phyloP scores from a whole-genome alignment of 2,329 filamentous ascomycete genomes.

The Beauveria australis region DNA sequence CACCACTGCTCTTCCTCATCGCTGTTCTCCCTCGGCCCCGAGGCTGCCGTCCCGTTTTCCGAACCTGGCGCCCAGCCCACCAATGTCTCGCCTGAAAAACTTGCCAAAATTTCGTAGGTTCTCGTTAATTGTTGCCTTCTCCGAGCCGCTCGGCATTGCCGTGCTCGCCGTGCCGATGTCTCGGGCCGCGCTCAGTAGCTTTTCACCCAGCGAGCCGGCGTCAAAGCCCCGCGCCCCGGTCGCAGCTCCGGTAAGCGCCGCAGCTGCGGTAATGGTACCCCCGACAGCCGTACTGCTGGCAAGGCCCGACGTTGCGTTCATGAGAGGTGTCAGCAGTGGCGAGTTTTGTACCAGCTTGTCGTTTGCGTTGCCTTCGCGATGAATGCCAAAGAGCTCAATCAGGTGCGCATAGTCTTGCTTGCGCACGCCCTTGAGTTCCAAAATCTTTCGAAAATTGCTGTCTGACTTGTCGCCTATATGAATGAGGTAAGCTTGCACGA shows the following conservation, averaged over 20 bases:
- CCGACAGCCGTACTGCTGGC: conserved; percentile 26
- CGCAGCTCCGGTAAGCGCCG: conserved; percentile 30
- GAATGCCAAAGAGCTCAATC: conserved; percentile 73
- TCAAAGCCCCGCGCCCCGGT: conserved; percentile 55
- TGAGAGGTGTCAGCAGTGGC: conserved; percentile 61
- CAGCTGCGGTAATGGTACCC: conserved; percentile 34
- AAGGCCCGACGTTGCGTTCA: conserved; percentile 33
- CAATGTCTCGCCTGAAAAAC: conserved; percentile 86
- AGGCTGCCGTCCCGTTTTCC: conserved; percentile 49
- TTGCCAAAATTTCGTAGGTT: conserved; percentile 94
- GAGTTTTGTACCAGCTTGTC: conserved; percentile 63
- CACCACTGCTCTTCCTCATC: conserved; percentile 8
- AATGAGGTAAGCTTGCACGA: conserved; percentile 95
- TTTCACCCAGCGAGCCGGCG: conserved; percentile 73
- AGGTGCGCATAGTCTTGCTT: conserved; percentile 76
- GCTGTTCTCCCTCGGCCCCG: conserved; percentile 20
- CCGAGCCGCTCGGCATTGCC: conserved; percentile 30
- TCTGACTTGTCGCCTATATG: conserved; percentile 93
- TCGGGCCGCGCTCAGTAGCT: conserved; percentile 77
- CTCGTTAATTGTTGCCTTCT: conserved; percentile 74
- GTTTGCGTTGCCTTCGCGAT: conserved; percentile 68
- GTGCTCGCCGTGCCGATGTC: conserved; percentile 59
- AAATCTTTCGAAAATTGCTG: conserved; percentile 89
- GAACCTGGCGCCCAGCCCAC: conserved; percentile 65
- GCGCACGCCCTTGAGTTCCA: conserved; percentile 88